Conservation (phyloP, 306 rosid genomes). For the Ormosia semicastrata region DNA sequence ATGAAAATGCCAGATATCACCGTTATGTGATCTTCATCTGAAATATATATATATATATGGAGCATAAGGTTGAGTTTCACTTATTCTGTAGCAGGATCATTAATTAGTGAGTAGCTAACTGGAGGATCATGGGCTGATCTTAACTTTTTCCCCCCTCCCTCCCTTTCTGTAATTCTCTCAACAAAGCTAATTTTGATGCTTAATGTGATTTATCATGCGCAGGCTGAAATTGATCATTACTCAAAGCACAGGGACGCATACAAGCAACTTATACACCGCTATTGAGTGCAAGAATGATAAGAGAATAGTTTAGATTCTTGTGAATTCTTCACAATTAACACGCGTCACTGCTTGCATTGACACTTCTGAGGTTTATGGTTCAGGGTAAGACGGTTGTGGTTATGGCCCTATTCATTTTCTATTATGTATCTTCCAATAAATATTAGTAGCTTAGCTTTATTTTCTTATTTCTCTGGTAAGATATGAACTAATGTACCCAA, state of each 20-base stretch:
- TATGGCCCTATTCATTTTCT: neutral
- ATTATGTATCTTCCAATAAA: neutral
- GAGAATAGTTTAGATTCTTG: neutral
- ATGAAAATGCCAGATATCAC: neutral
- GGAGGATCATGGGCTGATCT: neutral
- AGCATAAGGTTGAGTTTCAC: neutral
- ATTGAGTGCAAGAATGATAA: constrained; percentile 34
- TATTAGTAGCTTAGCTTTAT: neutral
- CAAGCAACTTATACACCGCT: constrained; percentile 71
- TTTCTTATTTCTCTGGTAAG: neutral
- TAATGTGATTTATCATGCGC: constrained; percentile 24
- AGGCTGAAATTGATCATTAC: constrained; percentile 80
- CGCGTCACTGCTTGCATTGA: neutral
- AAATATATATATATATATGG: neutral
- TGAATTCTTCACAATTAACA: neutral
- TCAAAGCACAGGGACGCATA: constrained; percentile 64
- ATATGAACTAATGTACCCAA: neutral
- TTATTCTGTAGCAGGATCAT: neutral
- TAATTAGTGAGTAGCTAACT: neutral
- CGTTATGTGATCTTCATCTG: neutral
- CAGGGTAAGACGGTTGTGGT: neutral
- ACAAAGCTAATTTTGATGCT: neutral
- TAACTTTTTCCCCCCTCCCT: neutral
- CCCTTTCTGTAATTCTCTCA: neutral
- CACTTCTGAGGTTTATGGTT: neutral